Evolutionary conservation across 352 stramenopile genomes (phyloP).

Genomic region (Phytophthora boehmeriae): DNA sequence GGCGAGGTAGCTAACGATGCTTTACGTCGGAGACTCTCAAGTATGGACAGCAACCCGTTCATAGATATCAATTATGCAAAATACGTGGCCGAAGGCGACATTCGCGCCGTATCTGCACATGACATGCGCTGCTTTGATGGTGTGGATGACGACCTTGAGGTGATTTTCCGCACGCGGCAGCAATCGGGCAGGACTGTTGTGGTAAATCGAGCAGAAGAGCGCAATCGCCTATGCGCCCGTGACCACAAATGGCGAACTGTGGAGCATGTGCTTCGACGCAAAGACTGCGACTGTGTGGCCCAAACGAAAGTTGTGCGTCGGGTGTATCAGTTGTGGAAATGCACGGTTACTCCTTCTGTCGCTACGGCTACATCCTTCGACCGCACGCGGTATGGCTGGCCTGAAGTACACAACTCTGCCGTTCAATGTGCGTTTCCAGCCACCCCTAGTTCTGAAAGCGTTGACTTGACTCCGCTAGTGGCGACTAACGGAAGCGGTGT

Average conservation of each 20-base stretch:
- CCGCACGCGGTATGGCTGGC: conserved; percentile 61
- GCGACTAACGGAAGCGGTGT: conserved; percentile 41
- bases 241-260: conserved; percentile 96
- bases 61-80: conserved; percentile 75
- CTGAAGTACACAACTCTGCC: conserved; percentile 49
- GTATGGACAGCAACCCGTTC: conserved; percentile 78
- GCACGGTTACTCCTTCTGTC: conserved; percentile 59
- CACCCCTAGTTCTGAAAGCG: conserved; percentile 15
- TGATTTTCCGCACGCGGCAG: conserved; percentile 47
- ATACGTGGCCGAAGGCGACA: conserved; percentile 90
- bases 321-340: conserved; percentile 96
- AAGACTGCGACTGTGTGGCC: conserved; percentile 92
- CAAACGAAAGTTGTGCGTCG: conserved; percentile 89
- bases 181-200: conserved; percentile 27
- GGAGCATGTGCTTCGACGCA: conserved; percentile 81
- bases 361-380: conserved; percentile 39
- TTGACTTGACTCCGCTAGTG: conserved; percentile 35
- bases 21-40: conserved; percentile 71
- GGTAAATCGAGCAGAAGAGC: conserved; percentile 73
- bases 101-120: conserved; percentile 89
- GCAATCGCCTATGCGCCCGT: conserved; percentile 85
- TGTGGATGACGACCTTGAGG: conserved; percentile 79
- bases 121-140: conserved; percentile 92
- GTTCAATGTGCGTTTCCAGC: conserved; percentile 64
- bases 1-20: conserved; percentile 92